Conservation (phyloP, 306 rosid species). For the Sindora glabra region DNA sequence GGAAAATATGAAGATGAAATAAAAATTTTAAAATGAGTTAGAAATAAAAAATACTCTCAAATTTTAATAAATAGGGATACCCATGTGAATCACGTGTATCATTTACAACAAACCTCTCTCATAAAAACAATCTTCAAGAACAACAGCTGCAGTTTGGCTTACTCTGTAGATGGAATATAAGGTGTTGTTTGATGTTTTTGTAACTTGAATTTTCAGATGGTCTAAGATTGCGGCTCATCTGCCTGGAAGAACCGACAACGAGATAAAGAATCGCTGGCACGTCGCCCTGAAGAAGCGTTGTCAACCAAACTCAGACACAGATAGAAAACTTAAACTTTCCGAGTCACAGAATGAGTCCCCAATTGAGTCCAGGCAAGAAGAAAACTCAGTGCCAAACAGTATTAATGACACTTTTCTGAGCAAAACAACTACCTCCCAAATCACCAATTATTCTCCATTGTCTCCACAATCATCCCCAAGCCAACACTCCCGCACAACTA, state of each 20-base stretch:
- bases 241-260: constrained; percentile 53
- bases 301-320: neutral
- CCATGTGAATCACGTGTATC: too few relatives aligned
- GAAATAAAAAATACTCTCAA: too few relatives aligned
- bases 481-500: neutral
- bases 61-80: too few relatives aligned
- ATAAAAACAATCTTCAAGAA: too few relatives aligned
- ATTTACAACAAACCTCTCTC: too few relatives aligned
- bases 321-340: neutral
- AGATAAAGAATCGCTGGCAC: constrained; percentile 47
- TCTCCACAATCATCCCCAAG: constrained; percentile 2
- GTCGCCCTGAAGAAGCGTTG: constrained; percentile 36
- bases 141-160: too few relatives aligned
- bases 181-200: neutral
- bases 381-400: neutral
- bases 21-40: too few relatives aligned
- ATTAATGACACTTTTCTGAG: neutral
- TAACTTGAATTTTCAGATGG: constrained; percentile 36
- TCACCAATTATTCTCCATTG: neutral
- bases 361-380: neutral
- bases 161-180: too few relatives aligned
- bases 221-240: constrained; percentile 39
- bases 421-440: neutral
- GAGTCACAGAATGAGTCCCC: neutral
- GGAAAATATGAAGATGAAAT: too few relatives aligned